Conservation (phyloP, 768 basidiomycete genomes). For the Pleurotus ostreatus region DNA sequence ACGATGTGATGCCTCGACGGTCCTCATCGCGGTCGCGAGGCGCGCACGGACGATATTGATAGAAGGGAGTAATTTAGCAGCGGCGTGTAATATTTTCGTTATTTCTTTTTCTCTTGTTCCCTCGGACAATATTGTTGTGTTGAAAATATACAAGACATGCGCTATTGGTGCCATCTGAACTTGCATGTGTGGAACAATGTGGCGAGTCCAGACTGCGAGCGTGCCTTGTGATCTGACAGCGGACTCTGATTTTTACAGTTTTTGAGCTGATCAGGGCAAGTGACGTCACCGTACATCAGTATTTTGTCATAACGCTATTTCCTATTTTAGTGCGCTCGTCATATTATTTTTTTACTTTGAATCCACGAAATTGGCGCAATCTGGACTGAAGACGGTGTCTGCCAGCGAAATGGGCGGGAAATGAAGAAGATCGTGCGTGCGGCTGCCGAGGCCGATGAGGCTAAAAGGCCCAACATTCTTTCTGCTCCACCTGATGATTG, state of each 20-base stretch:
- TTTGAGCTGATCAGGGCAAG: slow-evolving; percentile 2
- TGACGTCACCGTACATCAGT: neutral
- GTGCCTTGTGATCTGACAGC: neutral
- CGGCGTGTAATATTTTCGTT: neutral
- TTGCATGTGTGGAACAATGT: neutral
- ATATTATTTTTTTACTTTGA: no score
- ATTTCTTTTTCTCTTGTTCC: neutral
- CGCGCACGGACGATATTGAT: neutral
- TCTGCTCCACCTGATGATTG: no score
- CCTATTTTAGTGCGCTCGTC: neutral
- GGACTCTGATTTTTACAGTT: slow-evolving; percentile 1
- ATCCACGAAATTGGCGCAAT: no score
- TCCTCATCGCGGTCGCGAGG: slow-evolving; percentile 28
- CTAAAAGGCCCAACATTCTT: no score
- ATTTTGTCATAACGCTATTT: slow-evolving; percentile 1
- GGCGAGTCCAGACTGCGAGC: no score
- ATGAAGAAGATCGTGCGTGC: no score
- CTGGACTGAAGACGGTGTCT: no score
- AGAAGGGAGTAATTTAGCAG: no score
- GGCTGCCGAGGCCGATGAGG: no score
- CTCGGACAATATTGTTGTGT: neutral
- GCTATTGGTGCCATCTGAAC: no score
- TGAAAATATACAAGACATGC: no score
- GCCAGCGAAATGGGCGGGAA: no score
- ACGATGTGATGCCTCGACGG: slow-evolving; percentile 37